A percentile compares a stretch with the other conserved stretches of the same genome.
Conservation (phyloP, 768 basidiomycete genomes). For the Phylloporus rhodoxanthus region DNA sequence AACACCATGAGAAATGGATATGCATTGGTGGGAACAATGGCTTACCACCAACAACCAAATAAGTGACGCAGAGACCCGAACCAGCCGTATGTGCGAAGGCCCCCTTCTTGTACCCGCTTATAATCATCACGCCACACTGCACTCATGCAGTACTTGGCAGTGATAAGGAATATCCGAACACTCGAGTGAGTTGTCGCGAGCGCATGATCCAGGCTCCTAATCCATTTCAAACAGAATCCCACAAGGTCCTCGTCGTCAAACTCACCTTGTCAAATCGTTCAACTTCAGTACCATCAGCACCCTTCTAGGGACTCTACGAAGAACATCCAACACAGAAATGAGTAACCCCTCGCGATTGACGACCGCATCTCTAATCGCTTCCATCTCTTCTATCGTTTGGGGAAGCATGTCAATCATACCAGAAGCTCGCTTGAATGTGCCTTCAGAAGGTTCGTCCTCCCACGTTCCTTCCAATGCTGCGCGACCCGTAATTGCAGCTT, state of each 20-base stretch:
- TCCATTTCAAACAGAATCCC: background rate
- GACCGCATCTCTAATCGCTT: slow-evolving; percentile 77
- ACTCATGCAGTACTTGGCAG: slow-evolving; percentile 79
- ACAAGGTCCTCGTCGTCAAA: background rate
- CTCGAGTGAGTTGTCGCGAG: slow-evolving; percentile 84
- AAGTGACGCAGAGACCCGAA: slow-evolving; percentile 44
- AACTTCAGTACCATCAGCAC: slow-evolving; percentile 81
- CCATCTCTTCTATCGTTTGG: slow-evolving; percentile 73
- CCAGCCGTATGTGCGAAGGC: slow-evolving; percentile 41
- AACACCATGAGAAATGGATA: slow-evolving; percentile 4
- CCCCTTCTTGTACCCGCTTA: slow-evolving; percentile 44
- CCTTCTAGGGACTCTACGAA: slow-evolving; percentile 78
- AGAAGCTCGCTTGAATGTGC: slow-evolving; percentile 53
- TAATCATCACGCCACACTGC: slow-evolving; percentile 75
- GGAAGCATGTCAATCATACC: slow-evolving; percentile 71
- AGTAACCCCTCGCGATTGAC: slow-evolving; percentile 78
- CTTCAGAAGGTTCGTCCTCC: slow-evolving; percentile 34
- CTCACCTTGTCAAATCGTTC: slow-evolving; percentile 77
- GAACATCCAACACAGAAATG: slow-evolving; percentile 77
- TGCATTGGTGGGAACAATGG: slow-evolving; percentile 2
- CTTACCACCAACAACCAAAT: slow-evolving; percentile 74
- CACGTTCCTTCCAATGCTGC: slow-evolving; percentile 64
- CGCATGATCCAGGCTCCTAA: slow-evolving; percentile 74
- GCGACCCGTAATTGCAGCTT: slow-evolving; percentile 87
- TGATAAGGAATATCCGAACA: slow-evolving; percentile 86